Percentiles rank a stretch among this genome's conserved stretches.
These are phyloP conservation scores for Pseudogymnoascus sp. DNA, from an alignment of 2,329 filamentous ascomycete genomes.

Conservation along the genomic window DNA sequence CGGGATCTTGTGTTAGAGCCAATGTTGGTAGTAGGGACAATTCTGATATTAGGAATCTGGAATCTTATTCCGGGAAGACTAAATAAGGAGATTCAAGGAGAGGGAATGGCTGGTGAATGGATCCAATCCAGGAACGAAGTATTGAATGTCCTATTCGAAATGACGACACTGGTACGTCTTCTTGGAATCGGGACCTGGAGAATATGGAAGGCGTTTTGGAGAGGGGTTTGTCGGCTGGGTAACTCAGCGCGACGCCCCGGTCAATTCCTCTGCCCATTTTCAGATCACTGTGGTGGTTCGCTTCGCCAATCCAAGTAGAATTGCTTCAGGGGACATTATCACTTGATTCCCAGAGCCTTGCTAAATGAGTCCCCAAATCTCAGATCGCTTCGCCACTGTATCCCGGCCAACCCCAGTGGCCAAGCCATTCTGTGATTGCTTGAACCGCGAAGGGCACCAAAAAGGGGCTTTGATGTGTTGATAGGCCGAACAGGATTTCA, in stretches of 20 bases:
- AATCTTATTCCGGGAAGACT: not conserved
- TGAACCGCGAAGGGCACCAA: not conserved
- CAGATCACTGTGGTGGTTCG: not conserved
- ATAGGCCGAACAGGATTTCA: not conserved
- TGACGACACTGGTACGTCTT: not conserved
- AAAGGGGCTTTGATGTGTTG: not conserved
- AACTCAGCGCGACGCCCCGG: not conserved
- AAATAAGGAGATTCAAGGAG: not conserved
- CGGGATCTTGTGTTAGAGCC: slow-evolving; percentile 1
- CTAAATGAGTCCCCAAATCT: not conserved
- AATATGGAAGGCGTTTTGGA: not conserved
- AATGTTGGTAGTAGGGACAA: not conserved
- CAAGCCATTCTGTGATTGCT: too few relatives aligned
- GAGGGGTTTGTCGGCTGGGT: not conserved
- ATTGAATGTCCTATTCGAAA: not conserved
- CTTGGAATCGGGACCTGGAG: not conserved
- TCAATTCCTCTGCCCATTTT: not conserved
- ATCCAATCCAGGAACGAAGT: not conserved
- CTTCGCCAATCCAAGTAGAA: not conserved
- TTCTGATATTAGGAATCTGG: not conserved
- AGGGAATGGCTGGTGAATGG: slow-evolving; percentile 1
- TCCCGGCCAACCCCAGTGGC: not conserved
- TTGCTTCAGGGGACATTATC: not conserved
- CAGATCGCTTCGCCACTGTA: not conserved
- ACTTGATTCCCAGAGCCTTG: slow-evolving; percentile 2